phyloP scores from a whole-genome alignment of 768 basidiomycete genomes.

The Mycena leptocephala region DNA sequence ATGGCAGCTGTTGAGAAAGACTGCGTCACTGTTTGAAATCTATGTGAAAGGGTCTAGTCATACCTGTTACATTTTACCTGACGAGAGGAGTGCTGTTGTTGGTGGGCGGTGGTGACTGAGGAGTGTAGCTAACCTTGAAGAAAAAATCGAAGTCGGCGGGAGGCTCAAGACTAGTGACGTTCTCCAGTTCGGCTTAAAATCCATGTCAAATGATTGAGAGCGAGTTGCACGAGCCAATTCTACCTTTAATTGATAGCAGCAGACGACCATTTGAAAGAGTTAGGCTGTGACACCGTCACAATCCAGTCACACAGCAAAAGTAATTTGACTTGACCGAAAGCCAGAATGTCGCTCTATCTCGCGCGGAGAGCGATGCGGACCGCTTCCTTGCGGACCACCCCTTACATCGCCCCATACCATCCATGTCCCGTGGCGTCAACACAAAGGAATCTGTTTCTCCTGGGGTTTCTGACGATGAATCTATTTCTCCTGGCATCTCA shows the following conservation, averaged over 20 bases:
- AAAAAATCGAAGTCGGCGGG: slow-evolving; percentile 83
- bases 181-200: slow-evolving; percentile 85
- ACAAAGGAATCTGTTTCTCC: slow-evolving; percentile 6
- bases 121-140: slow-evolving; percentile 70
- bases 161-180: slow-evolving; percentile 80
- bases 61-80: slow-evolving; percentile 89
- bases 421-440: slow-evolving; percentile 33
- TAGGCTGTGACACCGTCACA: background rate
- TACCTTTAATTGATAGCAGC: slow-evolving; percentile 35
- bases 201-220: slow-evolving; percentile 59
- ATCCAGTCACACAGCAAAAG: background rate
- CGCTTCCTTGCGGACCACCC: background rate
- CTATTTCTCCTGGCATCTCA: background rate
- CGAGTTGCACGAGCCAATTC: background rate
- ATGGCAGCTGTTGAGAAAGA: slow-evolving; percentile 83
- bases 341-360: slow-evolving; percentile 39
- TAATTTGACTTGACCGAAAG: background rate
- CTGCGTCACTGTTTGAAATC: too few relatives aligned
- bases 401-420: background rate
- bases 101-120: slow-evolving; percentile 17
- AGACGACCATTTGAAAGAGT: slow-evolving; percentile 28
- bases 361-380: slow-evolving; percentile 13
- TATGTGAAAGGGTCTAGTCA: too few relatives aligned
- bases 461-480: background rate
- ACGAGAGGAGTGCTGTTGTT: background rate